A percentile compares a stretch with the other conserved stretches of the same genome.
These are phyloP conservation scores for Hymenoscyphus albidus DNA, from an alignment of 2,329 filamentous ascomycete genomes.

Conservation along the genomic window DNA sequence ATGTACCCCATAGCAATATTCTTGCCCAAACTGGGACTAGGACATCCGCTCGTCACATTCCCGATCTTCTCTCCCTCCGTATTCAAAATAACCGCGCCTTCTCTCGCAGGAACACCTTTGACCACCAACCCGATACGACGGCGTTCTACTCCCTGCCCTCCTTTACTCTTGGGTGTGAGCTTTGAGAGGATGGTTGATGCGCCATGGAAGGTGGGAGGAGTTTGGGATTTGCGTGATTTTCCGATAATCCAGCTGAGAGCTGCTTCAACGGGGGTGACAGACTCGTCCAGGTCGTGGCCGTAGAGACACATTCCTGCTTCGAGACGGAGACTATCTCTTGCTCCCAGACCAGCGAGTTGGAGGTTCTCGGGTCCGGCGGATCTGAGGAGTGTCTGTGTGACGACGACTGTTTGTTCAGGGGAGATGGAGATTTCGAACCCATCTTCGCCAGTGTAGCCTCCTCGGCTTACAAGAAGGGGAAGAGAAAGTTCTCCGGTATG, in stretches of 20 bases:
- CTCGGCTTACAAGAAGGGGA: constrained; percentile 73
- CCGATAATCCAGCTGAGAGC: constrained; percentile 77
- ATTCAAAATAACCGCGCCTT: constrained; percentile 74
- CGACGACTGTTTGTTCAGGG: constrained; percentile 56
- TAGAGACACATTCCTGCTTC: constrained; percentile 99
- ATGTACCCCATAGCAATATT: constrained; percentile 94
- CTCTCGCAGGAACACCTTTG: constrained; percentile 82
- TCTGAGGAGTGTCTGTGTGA: constrained; percentile 57
- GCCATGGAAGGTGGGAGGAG: constrained; percentile 73
- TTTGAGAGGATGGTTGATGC: constrained; percentile 73
- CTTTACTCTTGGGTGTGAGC: constrained; percentile 68
- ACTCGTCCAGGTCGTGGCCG: constrained; percentile 91
- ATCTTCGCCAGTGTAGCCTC: constrained; percentile 96
- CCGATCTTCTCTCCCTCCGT: constrained; percentile 67
- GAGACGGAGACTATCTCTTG: constrained; percentile 85
- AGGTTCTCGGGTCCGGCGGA: constrained; percentile 57
- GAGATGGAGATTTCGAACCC: constrained; percentile 94
- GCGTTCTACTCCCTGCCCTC: constrained; percentile 64
- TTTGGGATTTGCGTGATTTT: constrained; percentile 61
- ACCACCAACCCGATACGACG: constrained; percentile 79
- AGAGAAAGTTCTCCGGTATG: constrained; percentile 45
- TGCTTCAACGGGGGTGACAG: constrained; percentile 64
- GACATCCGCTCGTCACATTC: constrained; percentile 81
- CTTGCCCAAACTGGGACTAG: constrained; percentile 77
- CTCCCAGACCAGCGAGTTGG: constrained; percentile 81